phyloP scores from a whole-genome alignment of 169 alveolate species.

The Cryptosporidium ryanae region DNA sequence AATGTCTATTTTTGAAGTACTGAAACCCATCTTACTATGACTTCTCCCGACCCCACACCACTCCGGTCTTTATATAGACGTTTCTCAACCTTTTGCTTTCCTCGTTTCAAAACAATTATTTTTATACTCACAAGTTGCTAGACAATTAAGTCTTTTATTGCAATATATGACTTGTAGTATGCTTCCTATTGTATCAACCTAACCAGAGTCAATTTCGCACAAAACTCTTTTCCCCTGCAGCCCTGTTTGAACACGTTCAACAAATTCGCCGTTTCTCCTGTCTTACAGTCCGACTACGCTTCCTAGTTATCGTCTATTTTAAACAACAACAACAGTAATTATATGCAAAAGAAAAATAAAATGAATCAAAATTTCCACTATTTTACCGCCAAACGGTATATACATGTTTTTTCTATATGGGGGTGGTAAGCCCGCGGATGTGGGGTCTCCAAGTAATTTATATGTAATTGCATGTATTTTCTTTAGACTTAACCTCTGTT shows the following conservation, averaged over 20 bases:
- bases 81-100: no score
- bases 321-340: no score
- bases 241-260: no score
- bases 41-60: not conserved
- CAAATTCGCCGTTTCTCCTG: no score
- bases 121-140: not conserved
- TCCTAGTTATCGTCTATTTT: no score
- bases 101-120: not conserved
- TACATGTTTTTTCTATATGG: not conserved
- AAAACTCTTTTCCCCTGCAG: no score
- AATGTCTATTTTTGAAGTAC: slow-evolving; percentile 17
- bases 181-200: not conserved
- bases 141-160: not conserved
- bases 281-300: no score
- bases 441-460: slow-evolving; percentile 48
- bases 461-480: slow-evolving; percentile 45
- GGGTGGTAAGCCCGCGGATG: slow-evolving; percentile 24
- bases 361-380: slow-evolving; percentile 25
- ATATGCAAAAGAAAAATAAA: no score
- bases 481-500: slow-evolving; percentile 7
- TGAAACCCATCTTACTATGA: slow-evolving; percentile 50
- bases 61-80: not conserved
- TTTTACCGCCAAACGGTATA: slow-evolving; percentile 50
- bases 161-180: not conserved
- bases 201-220: no score